phyloP scores from a whole-genome alignment of 2,329 filamentous ascomycete species.

The Paraconiothyrium sp. region DNA sequence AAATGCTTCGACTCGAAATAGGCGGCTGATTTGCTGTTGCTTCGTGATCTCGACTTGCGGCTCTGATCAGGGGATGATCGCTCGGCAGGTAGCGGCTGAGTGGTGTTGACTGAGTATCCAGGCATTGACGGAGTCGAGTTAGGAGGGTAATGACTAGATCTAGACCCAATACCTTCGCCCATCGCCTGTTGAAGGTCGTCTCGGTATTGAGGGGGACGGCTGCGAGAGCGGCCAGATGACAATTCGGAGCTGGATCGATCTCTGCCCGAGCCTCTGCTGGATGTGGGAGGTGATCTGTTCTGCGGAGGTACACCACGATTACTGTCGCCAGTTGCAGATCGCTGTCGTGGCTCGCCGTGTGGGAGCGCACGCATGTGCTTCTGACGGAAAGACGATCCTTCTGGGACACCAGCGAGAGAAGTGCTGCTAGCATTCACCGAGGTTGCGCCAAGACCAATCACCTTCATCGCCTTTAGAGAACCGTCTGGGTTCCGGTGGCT shows the following conservation, averaged over 20 bases:
- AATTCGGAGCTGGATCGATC: conserved; percentile 66
- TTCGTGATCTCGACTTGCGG: conserved; percentile 44
- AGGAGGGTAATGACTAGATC: conserved; percentile 41
- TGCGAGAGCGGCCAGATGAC: conserved; percentile 63
- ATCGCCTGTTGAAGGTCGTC: conserved; percentile 64
- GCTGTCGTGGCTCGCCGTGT: conserved; percentile 43
- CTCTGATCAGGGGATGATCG: conserved; percentile 39
- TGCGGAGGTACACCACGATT: conserved; percentile 37
- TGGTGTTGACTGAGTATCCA: conserved; percentile 42
- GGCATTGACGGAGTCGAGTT: conserved; percentile 47
- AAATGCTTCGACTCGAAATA: conserved; percentile 51
- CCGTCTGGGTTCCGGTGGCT: conserved; percentile 48
- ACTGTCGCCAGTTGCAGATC: conserved; percentile 47
- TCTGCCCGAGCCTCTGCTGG: conserved; percentile 53
- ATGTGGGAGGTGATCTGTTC: conserved; percentile 50
- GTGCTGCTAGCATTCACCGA: conserved; percentile 50
- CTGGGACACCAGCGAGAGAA: conserved; percentile 43
- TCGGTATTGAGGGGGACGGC: conserved; percentile 58
- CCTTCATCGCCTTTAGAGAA: conserved; percentile 67
- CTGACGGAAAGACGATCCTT: conserved; percentile 37
- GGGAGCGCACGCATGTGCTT: conserved; percentile 44
- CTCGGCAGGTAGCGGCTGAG: conserved; percentile 40
- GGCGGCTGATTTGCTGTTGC: conserved; percentile 47
- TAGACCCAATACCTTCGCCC: conserved; percentile 54
- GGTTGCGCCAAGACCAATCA: conserved; percentile 65